Evolutionary conservation across 257 asterid genomes (phyloP).

Genomic region (Fraxinus excelsior): DNA sequence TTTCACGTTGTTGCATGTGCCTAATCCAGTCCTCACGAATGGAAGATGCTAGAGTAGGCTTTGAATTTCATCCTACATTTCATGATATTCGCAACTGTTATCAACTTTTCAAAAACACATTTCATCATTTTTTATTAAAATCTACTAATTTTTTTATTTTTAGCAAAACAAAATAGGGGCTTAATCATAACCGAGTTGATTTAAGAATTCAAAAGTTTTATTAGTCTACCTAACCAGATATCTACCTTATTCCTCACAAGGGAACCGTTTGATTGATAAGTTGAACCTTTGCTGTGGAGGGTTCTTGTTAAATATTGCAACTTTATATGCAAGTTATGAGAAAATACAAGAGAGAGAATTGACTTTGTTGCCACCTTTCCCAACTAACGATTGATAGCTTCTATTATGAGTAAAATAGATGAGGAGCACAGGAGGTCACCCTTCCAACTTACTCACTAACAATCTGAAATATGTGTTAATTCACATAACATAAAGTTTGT

Average conservation of each 20-base stretch:
- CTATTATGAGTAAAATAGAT: neutral
- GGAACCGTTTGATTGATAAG: slow-evolving; percentile 24
- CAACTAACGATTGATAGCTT: slow-evolving; percentile 36
- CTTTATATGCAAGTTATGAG: slow-evolving; percentile 11
- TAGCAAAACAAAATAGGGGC: too few species aligned
- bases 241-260: neutral
- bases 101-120: too few species aligned
- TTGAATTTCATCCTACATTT: too few species aligned
- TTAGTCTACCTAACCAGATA: too few species aligned
- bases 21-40: too few species aligned
- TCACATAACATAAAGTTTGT: neutral
- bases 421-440: slow-evolving; percentile 9
- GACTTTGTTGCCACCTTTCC: slow-evolving; percentile 20
- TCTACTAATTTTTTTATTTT: too few species aligned
- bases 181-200: too few species aligned
- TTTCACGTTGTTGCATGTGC: too few species aligned
- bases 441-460: slow-evolving; percentile 23
- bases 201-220: too few species aligned
- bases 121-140: too few species aligned
- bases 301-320: slow-evolving; percentile 8
- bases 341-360: neutral
- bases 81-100: too few species aligned
- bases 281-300: slow-evolving; percentile 15
- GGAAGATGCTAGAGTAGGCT: too few species aligned
- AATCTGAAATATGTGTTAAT: slow-evolving; percentile 12